A percentile compares a stretch with the other conserved stretches of the same genome.
Conservation (phyloP, 148 eudicot species). For the Agrostemma githago region DNA sequence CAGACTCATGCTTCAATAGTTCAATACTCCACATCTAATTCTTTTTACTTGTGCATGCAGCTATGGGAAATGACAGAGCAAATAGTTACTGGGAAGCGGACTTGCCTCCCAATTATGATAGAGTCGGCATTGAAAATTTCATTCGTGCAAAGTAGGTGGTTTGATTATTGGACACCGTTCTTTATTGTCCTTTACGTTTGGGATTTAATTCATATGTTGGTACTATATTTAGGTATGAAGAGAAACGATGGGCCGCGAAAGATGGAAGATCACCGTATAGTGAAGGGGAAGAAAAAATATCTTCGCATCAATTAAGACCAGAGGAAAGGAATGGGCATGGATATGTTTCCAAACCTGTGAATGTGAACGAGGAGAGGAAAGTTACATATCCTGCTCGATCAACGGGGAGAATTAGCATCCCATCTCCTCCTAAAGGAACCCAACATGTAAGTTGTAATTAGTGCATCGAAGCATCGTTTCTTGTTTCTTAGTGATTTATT, state of each 20-base stretch:
- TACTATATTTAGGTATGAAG: constrained; percentile 67
- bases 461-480: background rate
- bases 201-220: constrained; percentile 9
- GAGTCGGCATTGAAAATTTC: constrained; percentile 99
- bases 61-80: constrained; percentile 90
- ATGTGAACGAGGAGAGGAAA: constrained; percentile 49
- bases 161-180: constrained; percentile 9
- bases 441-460: constrained; percentile 48
- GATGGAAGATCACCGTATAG: constrained; percentile 60
- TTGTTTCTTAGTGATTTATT: constrained; percentile 1
- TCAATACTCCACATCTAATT: constrained; percentile 6
- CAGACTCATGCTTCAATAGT: constrained; percentile 7
- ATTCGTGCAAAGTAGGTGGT: constrained; percentile 88
- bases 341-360: constrained; percentile 32
- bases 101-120: constrained; percentile 90
- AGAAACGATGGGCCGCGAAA: constrained; percentile 83
- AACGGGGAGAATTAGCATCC: constrained; percentile 56
- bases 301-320: constrained; percentile 53
- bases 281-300: constrained; percentile 48
- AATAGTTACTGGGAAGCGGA: constrained; percentile 98
- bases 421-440: constrained; percentile 75
- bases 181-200: constrained; percentile 3
- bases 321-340: constrained; percentile 58
- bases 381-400: constrained; percentile 35
- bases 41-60: constrained; percentile 34